phyloP scores from a whole-genome alignment of 371 early-diverging fungal genomes.

The Mucor circinelloides region DNA sequence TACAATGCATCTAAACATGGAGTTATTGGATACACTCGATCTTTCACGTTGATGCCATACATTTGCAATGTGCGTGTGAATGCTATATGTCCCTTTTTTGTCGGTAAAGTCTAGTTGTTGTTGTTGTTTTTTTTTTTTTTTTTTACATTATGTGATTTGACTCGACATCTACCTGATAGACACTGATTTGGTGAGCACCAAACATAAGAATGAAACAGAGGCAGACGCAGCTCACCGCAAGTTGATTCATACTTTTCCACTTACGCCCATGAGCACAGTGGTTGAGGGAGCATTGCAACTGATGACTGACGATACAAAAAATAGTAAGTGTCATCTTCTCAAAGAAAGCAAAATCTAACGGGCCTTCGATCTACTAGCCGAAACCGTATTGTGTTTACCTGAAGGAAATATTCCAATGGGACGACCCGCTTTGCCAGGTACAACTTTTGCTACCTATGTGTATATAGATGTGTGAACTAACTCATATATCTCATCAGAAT shows the following conservation, averaged over 20 bases:
- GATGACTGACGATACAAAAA: slow-evolving; percentile 48
- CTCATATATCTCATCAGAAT: not conserved
- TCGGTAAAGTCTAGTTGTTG: slow-evolving; percentile 23
- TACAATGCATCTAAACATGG: slow-evolving; percentile 94
- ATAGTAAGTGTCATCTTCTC: slow-evolving; percentile 26
- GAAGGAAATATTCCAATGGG: slow-evolving; percentile 12
- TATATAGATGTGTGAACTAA: no score
- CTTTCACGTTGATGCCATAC: slow-evolving; percentile 69
- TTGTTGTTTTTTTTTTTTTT: not conserved
- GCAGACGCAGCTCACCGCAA: not conserved
- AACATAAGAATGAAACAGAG: not conserved
- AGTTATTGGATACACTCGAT: slow-evolving; percentile 87
- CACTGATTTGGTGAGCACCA: not conserved
- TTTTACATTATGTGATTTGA: not conserved
- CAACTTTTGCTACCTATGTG: no score
- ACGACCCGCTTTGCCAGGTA: not conserved
- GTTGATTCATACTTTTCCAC: slow-evolving; percentile 9
- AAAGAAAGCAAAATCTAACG: not conserved
- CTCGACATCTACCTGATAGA: not conserved
- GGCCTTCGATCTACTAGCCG: not conserved
- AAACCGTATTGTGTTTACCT: slow-evolving; percentile 17
- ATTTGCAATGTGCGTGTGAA: slow-evolving; percentile 45
- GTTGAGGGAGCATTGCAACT: slow-evolving; percentile 55
- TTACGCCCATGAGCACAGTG: slow-evolving; percentile 46
- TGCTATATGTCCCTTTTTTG: slow-evolving; percentile 32